Base-by-base conservation (phyloP, 1,139 yeast genomes). In the Magnusiomyces ingens region DNA sequence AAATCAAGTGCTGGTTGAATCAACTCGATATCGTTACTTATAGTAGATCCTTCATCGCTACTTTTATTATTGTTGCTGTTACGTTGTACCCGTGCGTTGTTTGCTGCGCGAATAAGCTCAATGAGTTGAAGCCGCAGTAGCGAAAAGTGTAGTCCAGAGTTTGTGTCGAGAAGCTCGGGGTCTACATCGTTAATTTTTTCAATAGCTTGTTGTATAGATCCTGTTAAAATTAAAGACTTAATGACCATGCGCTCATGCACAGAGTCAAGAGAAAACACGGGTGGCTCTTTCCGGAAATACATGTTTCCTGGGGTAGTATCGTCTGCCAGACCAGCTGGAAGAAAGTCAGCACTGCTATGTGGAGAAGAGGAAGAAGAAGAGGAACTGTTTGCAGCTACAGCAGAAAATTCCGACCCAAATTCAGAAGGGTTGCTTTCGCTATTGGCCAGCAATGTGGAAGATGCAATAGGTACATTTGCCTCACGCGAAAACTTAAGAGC, bases 51-150 rank as follows among this genome's bases (percentile, higher is more conserved):
- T 12, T 37, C 52, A n/a, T 21, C 45, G 47, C 17, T 35, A 8
- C 8, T 26, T 4, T 26, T 26, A 8, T 26, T 26, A 12, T 36
- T 36, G 17, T n/a, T n/a, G 5, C 17, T 13, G 40, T 26, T 21
- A 21, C 32, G 32, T n/a, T 18, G 12, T n/a, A 26, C 44, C 10
- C 50, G 36, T n/a, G 22, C 21, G 48, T 42, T 38, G 51, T 52
- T 52, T n/a, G 52, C 51, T 2, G 46, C 46, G 11, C 75, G 62
- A 38, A 73, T 71, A 48, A 72, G 63, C 54, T 73, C 76, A 41
- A 73, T 68, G 40, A 73, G 60, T 54, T 73, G 75, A 18, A 72
- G 58, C 11, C 74, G 60, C 37, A 72, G 62, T 29, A 72, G 57
- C 13, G 68, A 59, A 53, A 72, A 72, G 56, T 71, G 75, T 40